These are phyloP conservation scores for Nymphaea thermarum DNA, from an alignment of 164 flowering plant genomes.

Conservation along the genomic window DNA sequence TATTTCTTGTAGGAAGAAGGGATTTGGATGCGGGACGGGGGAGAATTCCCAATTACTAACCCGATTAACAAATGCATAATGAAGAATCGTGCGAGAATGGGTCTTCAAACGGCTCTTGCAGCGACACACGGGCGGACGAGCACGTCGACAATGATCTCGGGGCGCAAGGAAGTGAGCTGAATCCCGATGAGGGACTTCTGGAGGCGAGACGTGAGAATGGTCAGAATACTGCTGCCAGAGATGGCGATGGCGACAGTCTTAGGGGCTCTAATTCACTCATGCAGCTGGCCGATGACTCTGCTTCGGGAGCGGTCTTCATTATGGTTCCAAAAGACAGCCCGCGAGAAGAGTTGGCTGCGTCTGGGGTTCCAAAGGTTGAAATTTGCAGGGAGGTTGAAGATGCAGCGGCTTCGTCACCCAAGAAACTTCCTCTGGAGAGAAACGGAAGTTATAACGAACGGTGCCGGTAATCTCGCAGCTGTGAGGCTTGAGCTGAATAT, in stretches of 20 bases:
- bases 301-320: slow-evolving; percentile 8
- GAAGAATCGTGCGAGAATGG: slow-evolving; percentile 5
- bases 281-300: slow-evolving; percentile 4
- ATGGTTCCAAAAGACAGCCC: slow-evolving; percentile 16
- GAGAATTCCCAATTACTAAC: too few species aligned
- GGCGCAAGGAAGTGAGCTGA: slow-evolving; percentile 3
- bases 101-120: background rate
- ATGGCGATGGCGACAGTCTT: background rate
- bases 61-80: slow-evolving; percentile 10
- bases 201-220: background rate
- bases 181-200: slow-evolving; percentile 1
- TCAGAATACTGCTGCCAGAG: background rate
- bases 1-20: too few species aligned
- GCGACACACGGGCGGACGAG: background rate
- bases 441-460: slow-evolving; percentile 32
- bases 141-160: slow-evolving; percentile 1
- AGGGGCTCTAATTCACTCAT: background rate
- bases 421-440: slow-evolving; percentile 29
- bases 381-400: slow-evolving; percentile 3
- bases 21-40: too few species aligned
- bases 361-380: background rate
- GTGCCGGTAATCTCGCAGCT: slow-evolving; percentile 36
- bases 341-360: background rate
- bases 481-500: too few species aligned
- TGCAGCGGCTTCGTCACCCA: slow-evolving; percentile 13